Base-by-base conservation (phyloP, 345 rosid species). In the Citrus australasica region DNA sequence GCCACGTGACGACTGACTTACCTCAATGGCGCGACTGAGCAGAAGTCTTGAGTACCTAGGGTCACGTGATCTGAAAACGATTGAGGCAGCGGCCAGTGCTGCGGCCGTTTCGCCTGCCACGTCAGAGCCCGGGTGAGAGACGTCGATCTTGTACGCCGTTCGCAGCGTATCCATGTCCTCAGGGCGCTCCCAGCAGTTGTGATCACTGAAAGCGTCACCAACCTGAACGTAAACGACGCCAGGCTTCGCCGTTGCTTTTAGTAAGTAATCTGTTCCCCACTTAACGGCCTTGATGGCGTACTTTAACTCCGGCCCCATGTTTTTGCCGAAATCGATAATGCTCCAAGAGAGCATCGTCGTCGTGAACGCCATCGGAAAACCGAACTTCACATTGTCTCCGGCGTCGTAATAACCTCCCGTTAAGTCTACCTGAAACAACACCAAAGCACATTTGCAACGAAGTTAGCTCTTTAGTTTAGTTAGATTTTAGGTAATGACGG, bases 21-120 rank as follows among this genome's bases (percentile, higher is more conserved):
- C 99, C 96, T 80, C 87, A 59, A 87, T 78, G 78, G 97, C 98
- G 7, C 95, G 89, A 48, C 84, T 86, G 80, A 96, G 97, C 55
- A 96, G 79, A 68, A 84, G 82, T 61, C 92, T 76, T 4, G 99
- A 94, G 83, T 94, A 96, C 37, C 84, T 80, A 28, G 94, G 94
- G 85, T 96, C 97, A 67, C 97, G 94, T 76, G 90, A 89, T 69
- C 93, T 83, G 82, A 96, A 96, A 62, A 96, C 97, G 72, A 93
- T 93, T 10, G 99, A 95, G 16, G 98, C 98, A 3, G 98, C 99
- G 59, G 99, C 98, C 71, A 95, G 79, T 6, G 99, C 99, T 10
- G 99, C 97, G 22, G 98, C 98, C 13, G 97, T 96, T 85, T 96
- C 99, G 1, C 98, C 98, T 4, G 98, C 99, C 30, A 95, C 98